phyloP scores from a whole-genome alignment of 225 moss, liverwort and hornwort genomes.

The Antitrichia curtipendula region DNA sequence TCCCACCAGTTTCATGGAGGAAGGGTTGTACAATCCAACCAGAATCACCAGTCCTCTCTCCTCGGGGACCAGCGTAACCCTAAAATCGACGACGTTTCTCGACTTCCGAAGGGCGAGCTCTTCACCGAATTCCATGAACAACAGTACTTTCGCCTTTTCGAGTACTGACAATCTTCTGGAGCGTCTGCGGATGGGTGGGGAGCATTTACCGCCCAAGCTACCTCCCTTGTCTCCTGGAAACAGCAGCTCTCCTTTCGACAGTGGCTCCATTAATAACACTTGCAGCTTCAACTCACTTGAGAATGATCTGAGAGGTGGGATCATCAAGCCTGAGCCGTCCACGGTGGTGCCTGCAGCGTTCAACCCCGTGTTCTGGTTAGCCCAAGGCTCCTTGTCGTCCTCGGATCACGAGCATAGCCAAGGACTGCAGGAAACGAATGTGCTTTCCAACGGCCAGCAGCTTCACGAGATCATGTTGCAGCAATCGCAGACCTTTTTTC shows the following conservation, averaged over 20 bases:
- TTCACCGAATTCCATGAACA: background rate
- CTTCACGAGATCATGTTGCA: slow-evolving; percentile 18
- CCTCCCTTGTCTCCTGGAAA: slow-evolving; percentile 9
- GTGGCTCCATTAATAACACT: background rate
- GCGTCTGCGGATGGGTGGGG: slow-evolving; percentile 36
- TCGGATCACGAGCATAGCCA: slow-evolving; percentile 1
- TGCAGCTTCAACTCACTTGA: slow-evolving; percentile 1
- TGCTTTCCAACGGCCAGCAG: background rate
- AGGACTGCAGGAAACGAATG: background rate
- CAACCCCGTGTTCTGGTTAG: slow-evolving; percentile 73
- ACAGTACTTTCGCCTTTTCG: background rate
- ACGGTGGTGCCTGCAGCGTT: slow-evolving; percentile 66
- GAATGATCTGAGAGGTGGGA: background rate
- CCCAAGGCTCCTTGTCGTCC: slow-evolving; percentile 27
- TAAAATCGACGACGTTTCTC: background rate
- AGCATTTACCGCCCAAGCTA: slow-evolving; percentile 31
- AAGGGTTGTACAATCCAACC: slow-evolving; percentile 53
- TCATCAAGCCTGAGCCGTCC: slow-evolving; percentile 25
- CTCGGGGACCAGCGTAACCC: background rate
- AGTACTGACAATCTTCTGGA: slow-evolving; percentile 35
- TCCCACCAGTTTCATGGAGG: slow-evolving; percentile 30
- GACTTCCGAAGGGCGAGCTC: slow-evolving; percentile 10
- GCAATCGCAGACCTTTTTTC: slow-evolving; percentile 2
- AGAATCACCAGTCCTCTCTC: slow-evolving; percentile 18
- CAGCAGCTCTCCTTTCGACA: background rate